Conservation (phyloP, 768 basidiomycete species). For the Auricularia sp. region DNA sequence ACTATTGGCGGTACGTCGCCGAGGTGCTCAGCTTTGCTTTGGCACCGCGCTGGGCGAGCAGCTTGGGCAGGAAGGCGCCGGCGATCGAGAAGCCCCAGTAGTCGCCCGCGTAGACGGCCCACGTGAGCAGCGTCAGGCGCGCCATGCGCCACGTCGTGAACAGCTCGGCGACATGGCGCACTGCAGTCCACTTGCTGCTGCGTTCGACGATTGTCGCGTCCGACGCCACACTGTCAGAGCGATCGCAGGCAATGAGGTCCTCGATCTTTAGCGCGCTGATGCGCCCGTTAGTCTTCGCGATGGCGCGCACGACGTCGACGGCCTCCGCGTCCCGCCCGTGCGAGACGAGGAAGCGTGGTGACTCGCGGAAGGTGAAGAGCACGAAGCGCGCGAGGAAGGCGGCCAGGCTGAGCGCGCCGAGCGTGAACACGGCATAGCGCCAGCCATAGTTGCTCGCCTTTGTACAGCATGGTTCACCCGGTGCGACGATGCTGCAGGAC, state of each 20-base stretch:
- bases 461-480: not conserved
- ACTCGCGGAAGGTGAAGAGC: slow-evolving; percentile 42
- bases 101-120: slow-evolving; percentile 4
- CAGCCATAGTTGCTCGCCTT: slow-evolving; percentile 46
- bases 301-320: slow-evolving; percentile 33
- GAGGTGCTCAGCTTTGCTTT: not conserved
- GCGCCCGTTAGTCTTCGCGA: slow-evolving; percentile 42
- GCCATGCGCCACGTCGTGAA: slow-evolving; percentile 59
- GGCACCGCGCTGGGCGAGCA: not conserved
- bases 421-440: slow-evolving; percentile 46
- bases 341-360: slow-evolving; percentile 47
- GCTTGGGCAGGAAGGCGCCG: not conserved
- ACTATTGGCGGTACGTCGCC: not conserved
- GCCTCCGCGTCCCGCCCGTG: slow-evolving; percentile 44
- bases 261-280: slow-evolving; percentile 32
- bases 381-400: slow-evolving; percentile 45
- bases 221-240: slow-evolving; percentile 3
- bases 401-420: slow-evolving; percentile 42
- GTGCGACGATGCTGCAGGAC: slow-evolving; percentile 25
- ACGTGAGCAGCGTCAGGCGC: slow-evolving; percentile 37
- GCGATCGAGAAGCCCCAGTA: slow-evolving; percentile 39
- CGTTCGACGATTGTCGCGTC: slow-evolving; percentile 7
- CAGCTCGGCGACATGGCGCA: slow-evolving; percentile 42
- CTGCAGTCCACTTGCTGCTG: slow-evolving; percentile 12
- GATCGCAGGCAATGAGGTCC: slow-evolving; percentile 24